Base-by-base conservation (phyloP, 768 basidiomycete species). In the Russula dissimulans region DNA sequence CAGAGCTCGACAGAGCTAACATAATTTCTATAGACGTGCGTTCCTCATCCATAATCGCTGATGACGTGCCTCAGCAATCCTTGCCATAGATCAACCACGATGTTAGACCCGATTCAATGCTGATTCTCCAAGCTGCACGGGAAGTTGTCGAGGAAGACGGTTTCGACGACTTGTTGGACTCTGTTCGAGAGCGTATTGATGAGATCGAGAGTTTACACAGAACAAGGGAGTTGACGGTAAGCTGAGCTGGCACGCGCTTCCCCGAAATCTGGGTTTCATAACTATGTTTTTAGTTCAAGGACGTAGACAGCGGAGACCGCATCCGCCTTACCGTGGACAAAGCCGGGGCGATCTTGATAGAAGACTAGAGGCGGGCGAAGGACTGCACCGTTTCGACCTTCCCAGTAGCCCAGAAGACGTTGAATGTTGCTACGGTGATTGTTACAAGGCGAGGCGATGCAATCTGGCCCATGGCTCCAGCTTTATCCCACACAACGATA, bases 161-260 rank as follows among this genome's bases (percentile, higher is more conserved):
- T 9, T 94, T 95, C 67, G 84, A 92, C 52, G 85, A 89, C n/a
- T 68, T 84, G 39, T 77, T 91, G 17, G 80, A 90, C 61, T 77
- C 76, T 54, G 91, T 91, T 5, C 77, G 88, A 52, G 81, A 81
- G 60, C 78, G 93, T 14, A 83, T 94, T 43, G 88, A 92, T 70
- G 86, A 89, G 71, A 94, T 95, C 67, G 92, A 95, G 73, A 87
- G 85, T 70, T 68, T 92, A 59, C 88, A 89, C 64, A 78, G 89
- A 45, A 91, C 89, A 26, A 74, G 86, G 58, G 88, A 91, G 71
- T 71, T 90, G 61, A 89, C 86, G 45, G 87, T 89, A 58, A 8
- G 63, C 55, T 31, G 29, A 8, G 63, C 55, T 31, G 29, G 11
- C 44, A 36, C 44, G 12, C 4, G 32, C 42, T 45, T 14, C 45